These are phyloP conservation scores for Colletotrichum magnum DNA, from an alignment of 2,329 filamentous ascomycete species.

Conservation along the genomic window DNA sequence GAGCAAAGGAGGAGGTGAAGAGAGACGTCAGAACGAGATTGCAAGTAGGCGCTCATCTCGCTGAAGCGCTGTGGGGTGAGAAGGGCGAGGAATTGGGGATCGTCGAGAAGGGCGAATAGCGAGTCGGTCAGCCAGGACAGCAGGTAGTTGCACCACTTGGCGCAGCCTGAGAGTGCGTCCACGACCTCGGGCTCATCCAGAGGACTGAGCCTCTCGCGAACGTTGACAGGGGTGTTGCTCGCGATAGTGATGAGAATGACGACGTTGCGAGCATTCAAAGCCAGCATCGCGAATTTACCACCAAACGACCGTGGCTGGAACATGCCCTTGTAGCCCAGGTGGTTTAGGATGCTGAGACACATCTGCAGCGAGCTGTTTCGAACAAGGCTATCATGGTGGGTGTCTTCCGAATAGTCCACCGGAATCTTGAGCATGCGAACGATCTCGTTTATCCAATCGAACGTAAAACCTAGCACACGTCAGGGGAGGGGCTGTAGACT, in stretches of 20 bases:
- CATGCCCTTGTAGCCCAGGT: conserved; percentile 80
- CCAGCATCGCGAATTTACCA: conserved; percentile 81
- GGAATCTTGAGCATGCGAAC: conserved; percentile 79
- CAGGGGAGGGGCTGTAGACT: neutral
- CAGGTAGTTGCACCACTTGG: conserved; percentile 84
- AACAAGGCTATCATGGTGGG: conserved; percentile 79
- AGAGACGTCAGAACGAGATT: conserved; percentile 68
- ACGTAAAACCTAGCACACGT: conserved; percentile 65
- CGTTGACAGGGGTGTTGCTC: conserved; percentile 67
- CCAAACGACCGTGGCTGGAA: conserved; percentile 73
- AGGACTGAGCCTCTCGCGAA: conserved; percentile 70
- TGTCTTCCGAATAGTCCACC: conserved; percentile 86
- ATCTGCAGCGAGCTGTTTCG: conserved; percentile 81
- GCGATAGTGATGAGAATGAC: conserved; percentile 76
- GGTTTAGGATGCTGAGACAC: conserved; percentile 83
- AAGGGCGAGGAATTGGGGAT: conserved; percentile 65
- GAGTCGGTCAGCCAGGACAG: conserved; percentile 73
- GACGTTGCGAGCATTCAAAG: conserved; percentile 82
- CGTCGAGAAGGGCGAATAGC: conserved; percentile 69
- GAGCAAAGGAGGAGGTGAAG: conserved; percentile 79
- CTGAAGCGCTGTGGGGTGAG: conserved; percentile 62
- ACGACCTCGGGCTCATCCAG: conserved; percentile 81
- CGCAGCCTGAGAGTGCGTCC: conserved; percentile 79
- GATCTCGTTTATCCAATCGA: conserved; percentile 75
- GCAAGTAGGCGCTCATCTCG: conserved; percentile 67